Evolutionary conservation across 495 filamentous ascomycete genomes (phyloP).

Genomic region (Talaromyces adpressus): DNA sequence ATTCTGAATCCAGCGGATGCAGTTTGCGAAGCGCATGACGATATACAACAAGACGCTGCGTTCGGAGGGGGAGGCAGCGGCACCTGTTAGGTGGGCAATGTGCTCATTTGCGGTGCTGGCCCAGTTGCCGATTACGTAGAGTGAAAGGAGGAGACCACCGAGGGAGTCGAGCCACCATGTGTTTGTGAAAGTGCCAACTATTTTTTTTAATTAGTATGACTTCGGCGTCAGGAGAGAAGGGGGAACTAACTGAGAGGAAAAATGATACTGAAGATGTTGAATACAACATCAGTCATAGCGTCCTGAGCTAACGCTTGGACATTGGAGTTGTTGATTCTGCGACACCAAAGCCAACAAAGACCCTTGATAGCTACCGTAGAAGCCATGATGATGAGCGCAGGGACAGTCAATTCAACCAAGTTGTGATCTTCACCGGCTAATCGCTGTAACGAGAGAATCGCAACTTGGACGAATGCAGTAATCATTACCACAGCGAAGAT

Average conservation of each 20-base stretch:
- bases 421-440: slow-evolving; percentile 58
- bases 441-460: slow-evolving; percentile 59
- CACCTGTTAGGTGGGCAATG: slow-evolving; percentile 77
- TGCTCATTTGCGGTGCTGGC: slow-evolving; percentile 65
- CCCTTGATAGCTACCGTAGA: slow-evolving; percentile 76
- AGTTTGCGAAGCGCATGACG: slow-evolving; percentile 89
- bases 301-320: slow-evolving; percentile 76
- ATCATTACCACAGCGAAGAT: slow-evolving; percentile 83
- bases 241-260: slow-evolving; percentile 25
- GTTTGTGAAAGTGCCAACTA: slow-evolving; percentile 66
- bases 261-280: slow-evolving; percentile 86
- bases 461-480: slow-evolving; percentile 82
- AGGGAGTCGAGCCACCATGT: slow-evolving; percentile 85
- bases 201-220: background rate
- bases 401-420: slow-evolving; percentile 63
- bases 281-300: slow-evolving; percentile 69
- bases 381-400: slow-evolving; percentile 76
- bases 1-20: slow-evolving; percentile 82
- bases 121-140: slow-evolving; percentile 86
- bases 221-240: background rate
- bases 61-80: slow-evolving; percentile 70
- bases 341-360: slow-evolving; percentile 85
- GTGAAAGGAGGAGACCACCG: slow-evolving; percentile 72
- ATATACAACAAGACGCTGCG: slow-evolving; percentile 83
- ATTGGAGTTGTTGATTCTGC: slow-evolving; percentile 77